Evolutionary conservation across 2,329 filamentous ascomycete genomes (phyloP), one percentile per base, ranked within the genome.

Genomic region (Beauveria asiatica): DNA sequence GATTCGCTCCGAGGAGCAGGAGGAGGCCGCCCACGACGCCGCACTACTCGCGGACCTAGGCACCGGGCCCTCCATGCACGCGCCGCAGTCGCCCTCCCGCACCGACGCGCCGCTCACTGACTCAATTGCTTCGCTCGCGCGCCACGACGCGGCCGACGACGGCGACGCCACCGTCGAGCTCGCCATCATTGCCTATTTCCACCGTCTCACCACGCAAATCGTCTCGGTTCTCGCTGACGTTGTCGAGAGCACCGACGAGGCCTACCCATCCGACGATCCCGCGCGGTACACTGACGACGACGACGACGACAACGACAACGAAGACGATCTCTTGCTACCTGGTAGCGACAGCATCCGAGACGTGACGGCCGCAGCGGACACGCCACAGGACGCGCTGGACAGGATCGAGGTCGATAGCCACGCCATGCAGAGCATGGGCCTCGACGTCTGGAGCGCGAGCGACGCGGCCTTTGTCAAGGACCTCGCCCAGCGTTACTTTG

Each of bases 181-280:
- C 62, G 83, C 86, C 45, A 82, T 91, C 55, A 89, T 92, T 59
- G 86, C 88, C 1, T 94, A 92, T 72, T 93, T 93, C 72, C 89
- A 92, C 72, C 83, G 89, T 1, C 78, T 91, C 56, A 92, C 89
- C 0, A 81, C 83, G 2, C 78, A 83, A 65, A 79, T 90, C 48
- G 74, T 93, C 23, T 79, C 79, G 0, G 80, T 82, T 3, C 70
- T 92, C 57, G 80, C 81, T 0, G 83, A 86, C 63, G 74, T 89
- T 3, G 81, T 89, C 6, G 78, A 80, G 44, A 70, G 70, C 53
- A 70, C 75, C 6, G 78, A 78, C 11, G 77, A 77, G n/a, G 72
- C 74, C 11, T 76, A 76, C 53, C 66, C 67, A 6, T 51, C 63
- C 1, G 68, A 70, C 5, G 67, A 67, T n/a, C 57, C 57, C 11